These are phyloP conservation scores for Staphylotrichum tortipilum DNA, from an alignment of 495 filamentous ascomycete species.

Conservation along the genomic window DNA sequence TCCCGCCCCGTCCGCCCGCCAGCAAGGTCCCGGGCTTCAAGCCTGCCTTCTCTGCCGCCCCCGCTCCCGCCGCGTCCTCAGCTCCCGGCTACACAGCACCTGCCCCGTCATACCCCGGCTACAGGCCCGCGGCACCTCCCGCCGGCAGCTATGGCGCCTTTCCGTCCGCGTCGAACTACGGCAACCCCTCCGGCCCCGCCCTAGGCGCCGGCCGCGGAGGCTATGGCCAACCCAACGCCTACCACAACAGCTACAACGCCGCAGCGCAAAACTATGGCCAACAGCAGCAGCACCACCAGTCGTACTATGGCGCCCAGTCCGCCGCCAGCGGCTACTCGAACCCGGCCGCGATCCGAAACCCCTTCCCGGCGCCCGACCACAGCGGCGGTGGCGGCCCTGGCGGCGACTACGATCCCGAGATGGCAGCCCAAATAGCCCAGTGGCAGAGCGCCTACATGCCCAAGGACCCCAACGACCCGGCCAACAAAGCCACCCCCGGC, in stretches of 20 bases:
- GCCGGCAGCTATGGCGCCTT: conserved; percentile 33
- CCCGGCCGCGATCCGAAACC: conserved; percentile 75
- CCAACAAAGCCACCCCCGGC: conserved; percentile 21
- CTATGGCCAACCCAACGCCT: conserved; percentile 27
- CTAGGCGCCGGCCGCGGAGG: conserved; percentile 22
- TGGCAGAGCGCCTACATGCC: conserved; percentile 89
- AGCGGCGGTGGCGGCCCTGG: conserved; percentile 40
- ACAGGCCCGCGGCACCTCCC: conserved; percentile 27
- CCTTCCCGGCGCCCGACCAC: conserved; percentile 65
- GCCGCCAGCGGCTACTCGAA: conserved; percentile 36
- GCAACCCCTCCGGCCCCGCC: conserved; percentile 23
- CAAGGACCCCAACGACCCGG: conserved; percentile 36
- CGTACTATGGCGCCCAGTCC: conserved; percentile 22
- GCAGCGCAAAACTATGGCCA: conserved; percentile 26
- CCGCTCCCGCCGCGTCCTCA: conserved; percentile 2
- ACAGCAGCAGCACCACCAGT: conserved; percentile 29
- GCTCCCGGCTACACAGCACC: conserved; percentile 24
- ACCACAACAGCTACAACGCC: conserved; percentile 46
- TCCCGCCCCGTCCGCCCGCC: conserved; percentile 77
- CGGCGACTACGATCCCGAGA: conserved; percentile 67
- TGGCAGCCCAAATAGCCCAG: conserved; percentile 87
- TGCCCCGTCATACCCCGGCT: conserved; percentile 17
- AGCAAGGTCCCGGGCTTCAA: conserved; percentile 52
- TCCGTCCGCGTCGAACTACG: conserved; percentile 26
- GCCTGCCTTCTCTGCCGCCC: conserved; percentile 44